Evolutionary conservation across 768 basidiomycete species (phyloP).

Genomic region (Tricholoma terreum): DNA sequence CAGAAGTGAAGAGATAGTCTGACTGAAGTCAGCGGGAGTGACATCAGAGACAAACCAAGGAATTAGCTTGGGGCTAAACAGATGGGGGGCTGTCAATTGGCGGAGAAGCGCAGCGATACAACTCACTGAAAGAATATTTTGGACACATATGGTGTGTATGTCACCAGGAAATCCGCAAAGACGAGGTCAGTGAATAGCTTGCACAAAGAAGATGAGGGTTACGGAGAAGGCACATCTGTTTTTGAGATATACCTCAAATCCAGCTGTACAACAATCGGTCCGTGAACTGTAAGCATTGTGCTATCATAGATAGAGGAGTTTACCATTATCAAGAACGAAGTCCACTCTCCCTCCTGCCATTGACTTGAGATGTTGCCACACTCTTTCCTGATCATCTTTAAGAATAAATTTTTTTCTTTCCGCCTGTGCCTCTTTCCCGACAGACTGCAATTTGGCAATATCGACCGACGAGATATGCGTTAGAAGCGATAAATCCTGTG

Average conservation of each 20-base stretch:
- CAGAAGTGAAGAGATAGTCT: slow-evolving; percentile 55
- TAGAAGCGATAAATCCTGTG: slow-evolving; percentile 83
- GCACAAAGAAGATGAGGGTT: neutral
- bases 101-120: neutral
- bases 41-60: slow-evolving; percentile 99
- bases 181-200: slow-evolving; percentile 93
- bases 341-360: slow-evolving; percentile 63
- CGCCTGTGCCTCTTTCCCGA: slow-evolving; percentile 76
- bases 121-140: slow-evolving; percentile 89
- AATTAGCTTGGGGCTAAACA: slow-evolving; percentile 79
- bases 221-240: neutral
- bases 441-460: slow-evolving; percentile 77
- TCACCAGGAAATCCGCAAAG: slow-evolving; percentile 90
- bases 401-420: slow-evolving; percentile 80
- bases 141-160: slow-evolving; percentile 79
- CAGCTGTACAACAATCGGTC: slow-evolving; percentile 48
- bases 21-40: slow-evolving; percentile 77
- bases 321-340: slow-evolving; percentile 91
- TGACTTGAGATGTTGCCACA: slow-evolving; percentile 69
- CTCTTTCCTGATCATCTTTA: slow-evolving; percentile 71
- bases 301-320: slow-evolving; percentile 13
- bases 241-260: slow-evolving; percentile 68
- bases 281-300: neutral
- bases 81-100: neutral
- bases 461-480: slow-evolving; percentile 83